Evolutionary conservation across 2,329 filamentous ascomycete genomes (phyloP).

Genomic region (Berkeleyomyces basicola): DNA sequence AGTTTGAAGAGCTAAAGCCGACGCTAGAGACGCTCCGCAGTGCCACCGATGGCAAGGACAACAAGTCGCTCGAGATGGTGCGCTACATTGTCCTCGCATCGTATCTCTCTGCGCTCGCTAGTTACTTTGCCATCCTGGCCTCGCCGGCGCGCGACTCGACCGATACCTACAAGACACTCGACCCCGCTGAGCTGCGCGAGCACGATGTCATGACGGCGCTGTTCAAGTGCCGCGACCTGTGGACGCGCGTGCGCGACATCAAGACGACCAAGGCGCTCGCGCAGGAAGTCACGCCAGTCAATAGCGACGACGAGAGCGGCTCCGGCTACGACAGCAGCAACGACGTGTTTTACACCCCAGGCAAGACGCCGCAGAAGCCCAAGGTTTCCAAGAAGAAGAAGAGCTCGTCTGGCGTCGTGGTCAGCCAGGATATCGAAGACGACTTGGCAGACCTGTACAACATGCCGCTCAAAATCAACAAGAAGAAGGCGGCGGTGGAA

Average conservation of each 20-base stretch:
- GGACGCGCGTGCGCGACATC: slow-evolving; percentile 58
- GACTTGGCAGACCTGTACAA: slow-evolving; percentile 52
- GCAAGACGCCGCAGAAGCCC: slow-evolving; percentile 16
- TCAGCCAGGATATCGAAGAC: slow-evolving; percentile 49
- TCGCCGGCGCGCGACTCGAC: slow-evolving; percentile 50
- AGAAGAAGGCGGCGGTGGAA: slow-evolving; percentile 28
- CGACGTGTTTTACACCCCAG: slow-evolving; percentile 15
- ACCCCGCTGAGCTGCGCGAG: slow-evolving; percentile 66
- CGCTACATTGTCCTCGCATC: slow-evolving; percentile 70
- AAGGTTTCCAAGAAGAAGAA: slow-evolving; percentile 25
- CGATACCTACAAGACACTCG: slow-evolving; percentile 40
- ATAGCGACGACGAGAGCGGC: slow-evolving; percentile 23
- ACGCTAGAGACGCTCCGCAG: slow-evolving; percentile 42
- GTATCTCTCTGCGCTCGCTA: slow-evolving; percentile 71
- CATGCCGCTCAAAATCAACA: slow-evolving; percentile 32
- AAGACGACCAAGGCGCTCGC: slow-evolving; percentile 27
- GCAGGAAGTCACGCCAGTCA: slow-evolving; percentile 17
- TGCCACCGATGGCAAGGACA: slow-evolving; percentile 35
- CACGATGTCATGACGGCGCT: slow-evolving; percentile 83
- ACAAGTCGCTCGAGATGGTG: slow-evolving; percentile 41
- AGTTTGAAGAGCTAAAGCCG: slow-evolving; percentile 58
- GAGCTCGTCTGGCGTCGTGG: slow-evolving; percentile 28
- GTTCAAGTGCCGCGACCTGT: slow-evolving; percentile 62
- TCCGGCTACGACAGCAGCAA: slow-evolving; percentile 18
- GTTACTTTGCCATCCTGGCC: slow-evolving; percentile 91